Conservation (phyloP, 1,139 yeast species). For the Scheffersomyces illinoinensis region DNA sequence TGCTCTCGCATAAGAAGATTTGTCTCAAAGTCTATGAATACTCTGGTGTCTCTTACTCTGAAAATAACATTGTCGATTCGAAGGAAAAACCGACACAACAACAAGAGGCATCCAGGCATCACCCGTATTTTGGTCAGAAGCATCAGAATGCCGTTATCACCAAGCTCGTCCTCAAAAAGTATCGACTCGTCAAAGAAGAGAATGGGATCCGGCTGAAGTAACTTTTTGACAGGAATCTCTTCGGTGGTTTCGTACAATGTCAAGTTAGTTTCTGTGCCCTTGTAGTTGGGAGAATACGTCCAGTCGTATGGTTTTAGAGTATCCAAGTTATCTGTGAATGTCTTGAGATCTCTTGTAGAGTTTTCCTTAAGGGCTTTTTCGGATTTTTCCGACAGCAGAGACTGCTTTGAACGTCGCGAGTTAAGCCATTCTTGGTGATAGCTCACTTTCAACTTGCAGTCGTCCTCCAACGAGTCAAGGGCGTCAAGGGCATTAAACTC, state of each 20-base stretch:
- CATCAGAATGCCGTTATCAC: constrained; percentile 90
- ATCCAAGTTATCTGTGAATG: constrained; percentile 41
- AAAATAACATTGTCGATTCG: constrained; percentile 89
- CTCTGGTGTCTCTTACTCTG: constrained; percentile 80
- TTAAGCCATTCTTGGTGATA: constrained; percentile 89
- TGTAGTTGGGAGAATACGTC: constrained; percentile 86
- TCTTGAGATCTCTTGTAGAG: constrained; percentile 30
- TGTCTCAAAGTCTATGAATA: constrained; percentile 75
- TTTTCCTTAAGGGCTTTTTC: constrained; percentile 31
- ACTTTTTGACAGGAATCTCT: constrained; percentile 66
- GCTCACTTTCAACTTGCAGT: constrained; percentile 58
- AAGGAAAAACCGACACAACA: constrained; percentile 76
- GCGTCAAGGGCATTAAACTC: constrained; percentile 82
- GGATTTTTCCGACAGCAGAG: constrained; percentile 24
- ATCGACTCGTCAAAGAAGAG: constrained; percentile 86
- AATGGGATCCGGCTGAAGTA: constrained; percentile 80
- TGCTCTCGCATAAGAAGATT: constrained; percentile 72
- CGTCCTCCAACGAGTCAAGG: constrained; percentile 57
- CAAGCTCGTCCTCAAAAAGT: constrained; percentile 90
- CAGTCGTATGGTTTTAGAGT: constrained; percentile 82
- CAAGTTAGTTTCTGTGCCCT: constrained; percentile 50
- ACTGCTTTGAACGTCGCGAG: constrained; percentile 47
- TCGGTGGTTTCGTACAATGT: constrained; percentile 23
- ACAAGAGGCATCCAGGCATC: constrained; percentile 76
- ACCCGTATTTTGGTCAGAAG: constrained; percentile 80